A percentile compares a stretch with the other conserved stretches of the same genome.
These are phyloP conservation scores for Ascochyta clinopodiicola DNA, from an alignment of 2,329 filamentous ascomycete species.

Conservation along the genomic window DNA sequence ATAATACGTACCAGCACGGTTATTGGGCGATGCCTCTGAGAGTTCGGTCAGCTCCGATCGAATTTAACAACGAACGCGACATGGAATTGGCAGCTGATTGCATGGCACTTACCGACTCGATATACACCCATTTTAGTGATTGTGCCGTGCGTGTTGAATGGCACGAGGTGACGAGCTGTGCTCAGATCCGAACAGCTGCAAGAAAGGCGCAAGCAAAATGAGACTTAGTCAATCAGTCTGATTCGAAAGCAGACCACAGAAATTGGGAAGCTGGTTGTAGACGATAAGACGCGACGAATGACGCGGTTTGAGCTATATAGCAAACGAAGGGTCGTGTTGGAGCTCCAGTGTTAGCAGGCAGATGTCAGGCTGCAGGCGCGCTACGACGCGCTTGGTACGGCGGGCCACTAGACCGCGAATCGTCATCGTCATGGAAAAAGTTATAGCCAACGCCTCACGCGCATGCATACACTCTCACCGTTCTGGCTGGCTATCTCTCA, in stretches of 20 bases:
- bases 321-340: slow-evolving; percentile 2
- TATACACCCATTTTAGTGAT: slow-evolving; percentile 33
- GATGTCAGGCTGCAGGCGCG: slow-evolving; percentile 16
- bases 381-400: slow-evolving; percentile 17
- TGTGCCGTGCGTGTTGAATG: background rate
- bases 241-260: background rate
- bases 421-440: slow-evolving; percentile 39
- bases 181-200: background rate
- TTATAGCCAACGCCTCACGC: slow-evolving; percentile 23
- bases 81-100: background rate
- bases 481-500: slow-evolving; percentile 29
- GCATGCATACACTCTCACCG: slow-evolving; percentile 25
- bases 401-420: slow-evolving; percentile 10
- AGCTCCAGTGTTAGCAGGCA: slow-evolving; percentile 9
- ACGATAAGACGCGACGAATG: background rate
- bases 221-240: background rate
- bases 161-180: background rate
- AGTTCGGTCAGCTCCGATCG: background rate
- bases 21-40: slow-evolving; percentile 52
- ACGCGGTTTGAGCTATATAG: slow-evolving; percentile 1
- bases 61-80: background rate
- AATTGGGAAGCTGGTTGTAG: background rate
- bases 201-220: background rate
- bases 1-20: slow-evolving; percentile 61
- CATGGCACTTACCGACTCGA: slow-evolving; percentile 33